phyloP scores from a whole-genome alignment of 164 flowering plant genomes.

The Paratinospora sagittata region DNA sequence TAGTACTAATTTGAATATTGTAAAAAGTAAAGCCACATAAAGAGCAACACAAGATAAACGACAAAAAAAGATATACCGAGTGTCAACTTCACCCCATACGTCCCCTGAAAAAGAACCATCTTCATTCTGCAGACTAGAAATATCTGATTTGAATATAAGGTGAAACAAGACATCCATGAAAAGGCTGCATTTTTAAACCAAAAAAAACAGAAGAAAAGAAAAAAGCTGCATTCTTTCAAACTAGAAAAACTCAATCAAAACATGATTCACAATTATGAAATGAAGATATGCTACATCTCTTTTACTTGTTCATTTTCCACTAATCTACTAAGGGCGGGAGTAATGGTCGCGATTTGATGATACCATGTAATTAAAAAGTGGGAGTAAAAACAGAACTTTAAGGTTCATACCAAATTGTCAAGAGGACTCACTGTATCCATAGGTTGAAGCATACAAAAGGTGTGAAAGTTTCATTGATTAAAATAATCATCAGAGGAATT shows the following conservation, averaged over 20 bases:
- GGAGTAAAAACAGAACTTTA: not conserved
- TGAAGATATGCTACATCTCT: too few relatives aligned
- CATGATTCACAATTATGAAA: too few relatives aligned
- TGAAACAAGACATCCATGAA: constrained; percentile 17
- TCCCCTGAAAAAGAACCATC: constrained; percentile 97
- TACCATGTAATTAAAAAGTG: not conserved
- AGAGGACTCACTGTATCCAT: too few relatives aligned
- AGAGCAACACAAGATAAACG: not conserved
- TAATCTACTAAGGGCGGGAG: too few relatives aligned
- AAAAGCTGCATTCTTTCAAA: not conserved
- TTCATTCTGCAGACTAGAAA: constrained; percentile 71
- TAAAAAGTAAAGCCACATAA: not conserved
- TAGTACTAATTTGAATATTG: not conserved
- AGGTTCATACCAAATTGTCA: not conserved
- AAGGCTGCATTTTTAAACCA: not conserved
- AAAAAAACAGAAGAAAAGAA: not conserved
- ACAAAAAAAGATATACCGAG: constrained; percentile 38
- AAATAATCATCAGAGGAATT: too few relatives aligned
- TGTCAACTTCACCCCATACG: constrained; percentile 93
- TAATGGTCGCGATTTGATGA: not conserved
- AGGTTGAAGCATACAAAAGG: too few relatives aligned
- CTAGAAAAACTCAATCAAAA: too few relatives aligned
- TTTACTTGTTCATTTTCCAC: not conserved
- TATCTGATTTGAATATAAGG: constrained; percentile 45
- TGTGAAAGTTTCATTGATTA: too few relatives aligned